Conservation (phyloP, 371 early-diverging fungal species). For the Fennellomyces sp. region DNA sequence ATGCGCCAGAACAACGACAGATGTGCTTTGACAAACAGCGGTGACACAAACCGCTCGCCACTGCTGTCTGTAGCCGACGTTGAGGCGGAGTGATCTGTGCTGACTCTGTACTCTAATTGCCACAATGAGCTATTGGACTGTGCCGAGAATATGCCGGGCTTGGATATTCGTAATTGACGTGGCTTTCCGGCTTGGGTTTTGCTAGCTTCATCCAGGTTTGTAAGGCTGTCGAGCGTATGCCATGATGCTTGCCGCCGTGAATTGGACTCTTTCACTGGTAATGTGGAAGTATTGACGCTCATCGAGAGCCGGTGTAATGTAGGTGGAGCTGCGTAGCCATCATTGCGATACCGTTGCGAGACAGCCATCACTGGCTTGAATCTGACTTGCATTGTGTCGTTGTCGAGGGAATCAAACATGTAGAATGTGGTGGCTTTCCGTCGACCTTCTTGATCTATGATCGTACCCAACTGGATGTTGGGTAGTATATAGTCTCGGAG, state of each 20-base stretch:
- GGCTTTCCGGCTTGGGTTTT: background rate
- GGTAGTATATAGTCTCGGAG: constrained; percentile 12
- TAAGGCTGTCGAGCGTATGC: constrained; percentile 8
- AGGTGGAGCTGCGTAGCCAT: constrained; percentile 8
- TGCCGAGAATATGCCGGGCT: background rate
- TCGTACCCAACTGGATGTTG: constrained; percentile 7
- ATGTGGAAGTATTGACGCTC: background rate
- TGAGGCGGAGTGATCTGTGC: background rate
- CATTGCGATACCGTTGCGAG: constrained; percentile 9
- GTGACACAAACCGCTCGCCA: constrained; percentile 8
- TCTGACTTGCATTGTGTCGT: background rate
- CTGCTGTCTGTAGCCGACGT: background rate
- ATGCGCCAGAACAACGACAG: constrained; percentile 10
- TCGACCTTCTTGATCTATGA: constrained; percentile 20
- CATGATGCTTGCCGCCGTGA: constrained; percentile 7
- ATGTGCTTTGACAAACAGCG: constrained; percentile 11
- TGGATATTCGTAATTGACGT: constrained; percentile 2
- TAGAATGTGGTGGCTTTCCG: constrained; percentile 12
- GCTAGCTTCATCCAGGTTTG: too few relatives aligned
- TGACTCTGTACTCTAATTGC: constrained; percentile 14
- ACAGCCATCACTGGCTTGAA: constrained; percentile 8
- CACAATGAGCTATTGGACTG: constrained; percentile 9
- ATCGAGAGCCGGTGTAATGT: constrained; percentile 7
- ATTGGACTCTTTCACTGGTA: background rate
- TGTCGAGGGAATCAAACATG: constrained; percentile 8